A percentile compares a stretch with the other conserved stretches of the same genome.
Evolutionary conservation across 257 asterid genomes (phyloP).

Genomic region (Capsicum pubescens): DNA sequence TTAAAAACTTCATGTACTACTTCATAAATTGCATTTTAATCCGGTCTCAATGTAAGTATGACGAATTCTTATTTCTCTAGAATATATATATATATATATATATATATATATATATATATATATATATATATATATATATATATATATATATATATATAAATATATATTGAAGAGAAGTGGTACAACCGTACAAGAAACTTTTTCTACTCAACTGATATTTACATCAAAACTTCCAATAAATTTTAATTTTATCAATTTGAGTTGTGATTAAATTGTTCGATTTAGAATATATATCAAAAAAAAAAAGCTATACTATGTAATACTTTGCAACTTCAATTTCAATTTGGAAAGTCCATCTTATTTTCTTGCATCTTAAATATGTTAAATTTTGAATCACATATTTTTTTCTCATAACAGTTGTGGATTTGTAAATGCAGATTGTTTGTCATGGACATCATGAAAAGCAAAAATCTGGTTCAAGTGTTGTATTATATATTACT

Average conservation of each 20-base stretch:
- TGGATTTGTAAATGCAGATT: not conserved
- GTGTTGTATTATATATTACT: conserved; percentile 25
- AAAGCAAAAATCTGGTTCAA: conserved; percentile 9
- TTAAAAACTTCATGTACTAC: not conserved
- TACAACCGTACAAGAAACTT: not conserved
- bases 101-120: too few relatives aligned
- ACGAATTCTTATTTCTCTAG: not conserved
- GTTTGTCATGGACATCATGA: not conserved
- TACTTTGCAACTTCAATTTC: not conserved
- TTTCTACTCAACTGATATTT: not conserved
- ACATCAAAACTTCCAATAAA: not conserved
- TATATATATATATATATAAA: too few relatives aligned
- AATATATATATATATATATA: too few relatives aligned
- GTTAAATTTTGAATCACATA: not conserved
- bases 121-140: too few relatives aligned
- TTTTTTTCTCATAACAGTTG: not conserved
- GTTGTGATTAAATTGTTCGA: too few relatives aligned
- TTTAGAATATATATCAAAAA: too few relatives aligned
- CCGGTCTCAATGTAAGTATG: not conserved
- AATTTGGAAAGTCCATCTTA: not conserved
- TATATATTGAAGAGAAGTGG: not conserved
- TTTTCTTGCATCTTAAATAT: not conserved
- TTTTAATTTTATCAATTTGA: too few relatives aligned
- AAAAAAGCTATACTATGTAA: too few relatives aligned
- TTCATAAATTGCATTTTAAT: not conserved